A percentile compares a stretch with the other conserved stretches of the same genome.
These are phyloP conservation scores for Colletotrichum lindemuthianum DNA, from an alignment of 2,329 filamentous ascomycete genomes.

Conservation along the genomic window DNA sequence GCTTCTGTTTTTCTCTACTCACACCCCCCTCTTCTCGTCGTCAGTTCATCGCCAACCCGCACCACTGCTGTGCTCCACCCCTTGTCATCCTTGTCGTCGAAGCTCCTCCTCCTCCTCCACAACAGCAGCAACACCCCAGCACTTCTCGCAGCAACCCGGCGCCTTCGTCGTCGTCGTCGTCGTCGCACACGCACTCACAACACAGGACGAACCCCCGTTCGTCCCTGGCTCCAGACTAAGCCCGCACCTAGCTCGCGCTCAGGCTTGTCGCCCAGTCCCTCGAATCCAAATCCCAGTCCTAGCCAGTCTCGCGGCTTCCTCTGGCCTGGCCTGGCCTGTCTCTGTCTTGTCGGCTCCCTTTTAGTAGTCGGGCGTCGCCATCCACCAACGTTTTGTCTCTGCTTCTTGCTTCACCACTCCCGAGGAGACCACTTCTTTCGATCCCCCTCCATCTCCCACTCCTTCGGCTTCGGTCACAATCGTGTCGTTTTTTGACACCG, in stretches of 20 bases:
- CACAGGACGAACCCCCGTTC: not conserved
- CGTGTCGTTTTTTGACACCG: slow-evolving; percentile 34
- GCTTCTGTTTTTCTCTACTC: not conserved
- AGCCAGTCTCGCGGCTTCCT: slow-evolving; percentile 29
- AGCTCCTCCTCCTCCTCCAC: not conserved
- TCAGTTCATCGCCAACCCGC: not conserved
- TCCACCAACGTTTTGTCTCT: slow-evolving; percentile 36
- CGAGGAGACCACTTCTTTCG: slow-evolving; percentile 39
- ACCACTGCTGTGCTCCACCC: not conserved
- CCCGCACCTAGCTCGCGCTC: slow-evolving; percentile 15
- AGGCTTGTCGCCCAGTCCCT: slow-evolving; percentile 29
- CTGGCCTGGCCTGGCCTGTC: not conserved
- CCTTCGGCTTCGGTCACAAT: slow-evolving; percentile 33
- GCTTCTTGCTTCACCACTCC: slow-evolving; percentile 37
- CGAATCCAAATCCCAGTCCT: slow-evolving; percentile 33
- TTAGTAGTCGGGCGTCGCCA: slow-evolving; percentile 34
- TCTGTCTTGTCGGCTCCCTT: slow-evolving; percentile 31
- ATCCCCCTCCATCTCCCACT: slow-evolving; percentile 26
- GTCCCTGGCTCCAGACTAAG: slow-evolving; percentile 20
- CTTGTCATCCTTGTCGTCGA: slow-evolving; percentile 4
- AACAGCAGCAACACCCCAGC: not conserved
- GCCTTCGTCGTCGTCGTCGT: not conserved
- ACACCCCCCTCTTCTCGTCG: not conserved
- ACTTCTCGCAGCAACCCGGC: slow-evolving; percentile 1
- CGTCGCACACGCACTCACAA: slow-evolving; percentile 6